Evolutionary conservation across 1,139 yeast species (phyloP).

Genomic region (Lodderomyces theae): DNA sequence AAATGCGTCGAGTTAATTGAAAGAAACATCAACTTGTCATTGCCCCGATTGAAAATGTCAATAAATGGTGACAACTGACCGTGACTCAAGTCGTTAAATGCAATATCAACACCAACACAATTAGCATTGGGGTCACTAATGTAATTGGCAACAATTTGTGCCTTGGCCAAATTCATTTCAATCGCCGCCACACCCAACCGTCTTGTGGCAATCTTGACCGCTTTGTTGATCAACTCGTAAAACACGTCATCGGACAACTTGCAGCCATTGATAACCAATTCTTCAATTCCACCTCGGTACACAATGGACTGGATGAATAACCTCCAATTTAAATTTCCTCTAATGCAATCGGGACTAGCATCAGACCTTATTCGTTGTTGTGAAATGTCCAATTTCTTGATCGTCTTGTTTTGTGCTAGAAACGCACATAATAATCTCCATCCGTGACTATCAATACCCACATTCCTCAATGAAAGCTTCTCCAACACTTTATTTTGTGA

Average conservation of each 20-base stretch:
- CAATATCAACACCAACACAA: slow-evolving; percentile 81
- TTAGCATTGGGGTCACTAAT: slow-evolving; percentile 48
- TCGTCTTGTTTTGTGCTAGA: slow-evolving; percentile 51
- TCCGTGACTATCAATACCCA: slow-evolving; percentile 64
- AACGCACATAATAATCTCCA: slow-evolving; percentile 80
- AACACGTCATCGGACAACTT: slow-evolving; percentile 55
- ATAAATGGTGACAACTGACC: slow-evolving; percentile 53
- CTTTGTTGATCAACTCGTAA: slow-evolving; percentile 47
- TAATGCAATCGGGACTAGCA: slow-evolving; percentile 37
- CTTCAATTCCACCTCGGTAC: slow-evolving; percentile 73
- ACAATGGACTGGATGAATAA: slow-evolving; percentile 59
- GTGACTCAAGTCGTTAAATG: slow-evolving; percentile 69
- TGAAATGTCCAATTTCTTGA: slow-evolving; percentile 74
- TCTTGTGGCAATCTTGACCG: slow-evolving; percentile 54
- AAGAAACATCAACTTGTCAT: slow-evolving; percentile 50
- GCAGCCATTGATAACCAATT: slow-evolving; percentile 79
- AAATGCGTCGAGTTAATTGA: slow-evolving; percentile 73
- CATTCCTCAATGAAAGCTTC: slow-evolving; percentile 75
- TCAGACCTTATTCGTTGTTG: slow-evolving; percentile 66
- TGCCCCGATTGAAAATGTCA: slow-evolving; percentile 34
- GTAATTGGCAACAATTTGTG: slow-evolving; percentile 61
- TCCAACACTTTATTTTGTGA: slow-evolving; percentile 57
- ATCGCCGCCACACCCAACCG: slow-evolving; percentile 78
- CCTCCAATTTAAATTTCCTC: slow-evolving; percentile 77
- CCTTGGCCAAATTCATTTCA: slow-evolving; percentile 57